Evolutionary conservation across 192 early-diverging fungal genomes (phyloP).

Genomic region (Funneliformis geosporum): DNA sequence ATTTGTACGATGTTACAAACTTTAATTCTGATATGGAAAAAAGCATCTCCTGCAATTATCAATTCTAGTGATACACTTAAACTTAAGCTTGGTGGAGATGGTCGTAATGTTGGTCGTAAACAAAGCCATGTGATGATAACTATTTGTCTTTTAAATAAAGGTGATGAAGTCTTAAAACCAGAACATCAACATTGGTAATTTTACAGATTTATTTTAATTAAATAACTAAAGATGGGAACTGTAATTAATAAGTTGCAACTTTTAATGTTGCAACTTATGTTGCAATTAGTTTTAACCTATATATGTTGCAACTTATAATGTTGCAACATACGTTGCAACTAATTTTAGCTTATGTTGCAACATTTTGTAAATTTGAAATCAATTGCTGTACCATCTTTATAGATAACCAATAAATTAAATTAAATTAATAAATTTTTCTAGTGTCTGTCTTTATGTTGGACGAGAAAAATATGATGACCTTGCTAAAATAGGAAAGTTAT

Average conservation of each 20-base stretch:
- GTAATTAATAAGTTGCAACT: too few species aligned
- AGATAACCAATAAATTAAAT: too few species aligned
- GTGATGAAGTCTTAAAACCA: neutral
- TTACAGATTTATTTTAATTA: too few species aligned
- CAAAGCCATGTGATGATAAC: neutral
- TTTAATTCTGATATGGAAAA: neutral
- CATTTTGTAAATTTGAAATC: too few species aligned
- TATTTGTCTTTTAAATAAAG: conserved; percentile 1
- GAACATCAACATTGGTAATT: neutral
- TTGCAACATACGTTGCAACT: too few species aligned
- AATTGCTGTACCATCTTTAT: too few species aligned
- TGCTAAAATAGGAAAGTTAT: neutral
- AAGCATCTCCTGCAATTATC: neutral
- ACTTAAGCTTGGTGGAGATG: neutral
- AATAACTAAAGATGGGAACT: too few species aligned
- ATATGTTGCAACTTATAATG: too few species aligned
- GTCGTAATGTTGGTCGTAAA: neutral
- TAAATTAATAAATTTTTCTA: neutral
- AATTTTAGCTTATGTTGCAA: too few species aligned
- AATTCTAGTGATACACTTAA: neutral
- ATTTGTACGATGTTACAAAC: neutral
- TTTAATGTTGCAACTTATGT: too few species aligned
- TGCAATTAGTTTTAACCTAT: too few species aligned
- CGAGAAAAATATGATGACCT: neutral
- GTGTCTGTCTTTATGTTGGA: neutral